Conservation (phyloP, 2,329 filamentous ascomycete species). For the Fusarium chuoi region DNA sequence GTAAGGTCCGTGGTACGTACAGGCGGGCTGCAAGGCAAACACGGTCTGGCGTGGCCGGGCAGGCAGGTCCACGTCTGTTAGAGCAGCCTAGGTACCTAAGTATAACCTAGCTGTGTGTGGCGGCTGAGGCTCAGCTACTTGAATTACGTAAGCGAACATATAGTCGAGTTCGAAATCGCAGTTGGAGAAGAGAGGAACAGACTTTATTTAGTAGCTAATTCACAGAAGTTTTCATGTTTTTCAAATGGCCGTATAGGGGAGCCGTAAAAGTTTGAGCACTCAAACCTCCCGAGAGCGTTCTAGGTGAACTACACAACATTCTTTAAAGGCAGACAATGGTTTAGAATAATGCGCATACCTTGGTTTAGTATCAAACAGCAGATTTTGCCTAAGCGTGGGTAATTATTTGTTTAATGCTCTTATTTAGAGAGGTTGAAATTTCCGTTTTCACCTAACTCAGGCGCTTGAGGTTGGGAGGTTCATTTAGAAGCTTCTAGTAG, state of each 20-base stretch:
- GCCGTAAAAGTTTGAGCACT: no score
- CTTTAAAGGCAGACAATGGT: not conserved
- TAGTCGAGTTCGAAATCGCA: not conserved
- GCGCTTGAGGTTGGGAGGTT: not conserved
- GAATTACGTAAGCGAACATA: not conserved
- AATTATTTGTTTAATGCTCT: not conserved
- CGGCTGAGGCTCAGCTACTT: constrained; percentile 19
- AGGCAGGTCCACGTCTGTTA: constrained; percentile 34
- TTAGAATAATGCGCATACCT: not conserved
- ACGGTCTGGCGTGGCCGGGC: constrained; percentile 53
- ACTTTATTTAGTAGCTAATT: not conserved
- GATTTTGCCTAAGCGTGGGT: not conserved
- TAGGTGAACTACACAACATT: not conserved
- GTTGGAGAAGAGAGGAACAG: not conserved
- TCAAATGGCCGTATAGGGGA: not conserved
- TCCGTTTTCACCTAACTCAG: not conserved
- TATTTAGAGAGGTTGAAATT: not conserved
- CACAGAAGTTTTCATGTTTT: not conserved
- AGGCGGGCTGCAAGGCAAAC: constrained; percentile 53
- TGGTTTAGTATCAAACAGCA: not conserved
- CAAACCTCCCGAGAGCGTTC: not conserved
- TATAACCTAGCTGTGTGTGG: constrained; percentile 23
- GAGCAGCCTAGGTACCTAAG: constrained; percentile 20
- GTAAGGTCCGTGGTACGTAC: constrained; percentile 38
- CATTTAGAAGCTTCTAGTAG: constrained; percentile 18